Evolutionary conservation across 495 filamentous ascomycete genomes (phyloP).

Genomic region (Lasiosphaeria miniovina): DNA sequence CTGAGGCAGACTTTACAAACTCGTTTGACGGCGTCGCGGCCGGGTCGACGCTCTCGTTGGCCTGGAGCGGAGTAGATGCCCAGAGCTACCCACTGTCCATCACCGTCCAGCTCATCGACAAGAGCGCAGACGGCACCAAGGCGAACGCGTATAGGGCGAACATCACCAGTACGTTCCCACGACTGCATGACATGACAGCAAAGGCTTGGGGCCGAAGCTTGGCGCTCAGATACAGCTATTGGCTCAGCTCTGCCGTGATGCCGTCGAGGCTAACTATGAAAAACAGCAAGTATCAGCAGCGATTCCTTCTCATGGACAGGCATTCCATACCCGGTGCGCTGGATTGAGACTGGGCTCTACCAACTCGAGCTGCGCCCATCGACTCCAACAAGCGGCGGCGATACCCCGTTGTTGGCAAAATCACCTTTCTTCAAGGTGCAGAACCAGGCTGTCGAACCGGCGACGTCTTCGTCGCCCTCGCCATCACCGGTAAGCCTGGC

Average conservation of each 20-base stretch:
- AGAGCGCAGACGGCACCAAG: constrained; percentile 25
- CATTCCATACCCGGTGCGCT: constrained; percentile 38
- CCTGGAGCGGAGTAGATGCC: constrained; percentile 28
- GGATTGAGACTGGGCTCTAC: constrained; percentile 35
- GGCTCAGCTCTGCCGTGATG: not conserved
- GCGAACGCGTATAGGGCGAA: constrained; percentile 32
- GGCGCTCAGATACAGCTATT: too few species aligned
- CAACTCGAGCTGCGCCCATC: constrained; percentile 35
- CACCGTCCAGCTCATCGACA: constrained; percentile 34
- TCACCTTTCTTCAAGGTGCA: constrained; percentile 25
- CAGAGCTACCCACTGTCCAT: constrained; percentile 31
- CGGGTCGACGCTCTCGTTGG: constrained; percentile 24
- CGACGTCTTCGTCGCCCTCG: not conserved
- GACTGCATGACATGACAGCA: not conserved
- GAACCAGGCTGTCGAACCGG: not conserved
- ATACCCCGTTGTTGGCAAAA: constrained; percentile 22
- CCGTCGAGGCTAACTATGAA: constrained; percentile 14
- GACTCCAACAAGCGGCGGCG: constrained; percentile 13
- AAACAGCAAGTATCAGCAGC: constrained; percentile 26
- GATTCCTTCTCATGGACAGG: constrained; percentile 35
- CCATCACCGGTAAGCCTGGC: not conserved
- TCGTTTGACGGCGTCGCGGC: constrained; percentile 26
- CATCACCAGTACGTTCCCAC: constrained; percentile 29
- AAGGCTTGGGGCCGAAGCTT: too few species aligned
- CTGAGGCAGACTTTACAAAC: constrained; percentile 26